Conservation (phyloP, 176 grass and related monocot species). For the Microstegium vimineum region DNA sequence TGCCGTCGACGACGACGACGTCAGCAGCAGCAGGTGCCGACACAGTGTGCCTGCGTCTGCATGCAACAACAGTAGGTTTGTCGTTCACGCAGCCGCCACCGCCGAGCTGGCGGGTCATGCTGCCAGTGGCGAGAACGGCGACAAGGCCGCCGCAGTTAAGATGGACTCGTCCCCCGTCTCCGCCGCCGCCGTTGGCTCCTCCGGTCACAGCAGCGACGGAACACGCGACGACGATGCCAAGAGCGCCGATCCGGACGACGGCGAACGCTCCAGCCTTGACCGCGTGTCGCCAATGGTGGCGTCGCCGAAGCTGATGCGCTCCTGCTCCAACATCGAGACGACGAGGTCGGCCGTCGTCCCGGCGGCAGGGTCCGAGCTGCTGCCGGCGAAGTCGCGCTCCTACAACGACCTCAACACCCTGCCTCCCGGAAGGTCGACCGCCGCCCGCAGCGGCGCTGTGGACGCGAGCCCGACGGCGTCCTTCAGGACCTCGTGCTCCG, state of each 20-base stretch:
- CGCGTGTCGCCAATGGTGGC: background rate
- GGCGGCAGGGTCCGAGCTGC: conserved; percentile 31
- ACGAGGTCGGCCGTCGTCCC: conserved; percentile 25
- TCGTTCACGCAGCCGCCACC: background rate
- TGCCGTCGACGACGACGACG: background rate
- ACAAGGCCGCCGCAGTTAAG: conserved; percentile 24
- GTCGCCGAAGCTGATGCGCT: conserved; percentile 50
- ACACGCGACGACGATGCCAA: background rate
- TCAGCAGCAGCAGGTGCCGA: background rate
- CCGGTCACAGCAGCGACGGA: conserved; percentile 7
- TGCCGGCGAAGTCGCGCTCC: conserved; percentile 54
- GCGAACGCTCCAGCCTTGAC: conserved; percentile 5
- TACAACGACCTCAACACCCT: conserved; percentile 46
- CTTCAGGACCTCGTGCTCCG: conserved; percentile 52
- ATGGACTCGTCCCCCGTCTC: conserved; percentile 1
- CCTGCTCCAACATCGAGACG: conserved; percentile 95
- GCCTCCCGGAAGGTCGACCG: background rate
- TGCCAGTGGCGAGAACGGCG: conserved; percentile 29
- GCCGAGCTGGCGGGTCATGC: conserved; percentile 28
- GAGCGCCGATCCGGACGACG: conserved; percentile 24
- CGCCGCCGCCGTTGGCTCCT: background rate
- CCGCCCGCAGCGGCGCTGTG: conserved; percentile 5
- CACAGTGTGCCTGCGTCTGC: background rate
- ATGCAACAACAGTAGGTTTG: background rate
- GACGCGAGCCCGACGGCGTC: conserved; percentile 58